These are phyloP conservation scores for Raphanus sativus DNA, from an alignment of 345 rosid species.

Conservation along the genomic window DNA sequence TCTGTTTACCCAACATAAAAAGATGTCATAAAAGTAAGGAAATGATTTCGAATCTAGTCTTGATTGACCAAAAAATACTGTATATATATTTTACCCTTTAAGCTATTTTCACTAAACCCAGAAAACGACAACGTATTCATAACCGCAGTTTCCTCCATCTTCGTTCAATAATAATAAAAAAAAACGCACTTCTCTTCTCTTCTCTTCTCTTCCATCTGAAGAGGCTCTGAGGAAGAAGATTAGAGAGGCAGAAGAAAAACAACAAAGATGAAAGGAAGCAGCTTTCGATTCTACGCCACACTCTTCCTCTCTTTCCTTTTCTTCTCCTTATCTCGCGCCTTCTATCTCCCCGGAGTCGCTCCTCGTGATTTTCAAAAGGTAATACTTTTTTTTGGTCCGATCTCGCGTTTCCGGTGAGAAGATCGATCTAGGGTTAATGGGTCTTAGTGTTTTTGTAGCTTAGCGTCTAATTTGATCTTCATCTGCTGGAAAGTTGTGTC, in stretches of 20 bases:
- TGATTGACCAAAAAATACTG: not conserved
- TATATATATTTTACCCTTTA: not conserved
- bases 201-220: conserved; percentile 27
- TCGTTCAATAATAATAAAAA: not conserved
- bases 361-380: conserved; percentile 93
- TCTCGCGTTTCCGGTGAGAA: not conserved
- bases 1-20: not conserved
- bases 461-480: conserved; percentile 27
- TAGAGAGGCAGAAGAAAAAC: not conserved
- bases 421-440: conserved; percentile 51
- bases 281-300: conserved; percentile 29
- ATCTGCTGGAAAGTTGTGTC: conserved; percentile 28
- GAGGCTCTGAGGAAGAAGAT: conserved; percentile 9
- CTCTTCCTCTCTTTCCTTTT: conserved; percentile 47
- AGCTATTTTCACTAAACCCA: not conserved
- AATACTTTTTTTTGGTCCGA: conserved; percentile 8
- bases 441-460: conserved; percentile 17
- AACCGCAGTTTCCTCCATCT: not conserved
- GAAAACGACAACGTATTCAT: conserved; percentile 19
- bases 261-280: conserved; percentile 39
- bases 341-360: conserved; percentile 98
- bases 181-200: not conserved
- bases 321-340: conserved; percentile 55
- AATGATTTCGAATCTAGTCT: not conserved
- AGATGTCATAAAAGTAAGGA: not conserved